Percentiles rank a stretch among this genome's conserved stretches.
Evolutionary conservation across 805 yeast species (phyloP).

Genomic region (Metschnikowia henanensis): DNA sequence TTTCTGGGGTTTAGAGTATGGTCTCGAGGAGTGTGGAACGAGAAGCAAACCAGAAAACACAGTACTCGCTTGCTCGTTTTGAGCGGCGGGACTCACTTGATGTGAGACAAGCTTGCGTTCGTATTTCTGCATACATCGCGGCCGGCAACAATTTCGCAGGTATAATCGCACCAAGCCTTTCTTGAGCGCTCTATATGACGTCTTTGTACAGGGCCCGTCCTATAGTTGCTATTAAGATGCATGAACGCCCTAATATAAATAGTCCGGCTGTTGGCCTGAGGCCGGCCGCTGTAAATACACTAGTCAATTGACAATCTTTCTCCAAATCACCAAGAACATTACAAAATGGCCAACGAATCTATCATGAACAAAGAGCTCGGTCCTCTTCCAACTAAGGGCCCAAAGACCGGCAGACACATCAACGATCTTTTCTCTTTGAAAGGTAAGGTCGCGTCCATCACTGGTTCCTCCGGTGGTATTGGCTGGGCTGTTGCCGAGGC

Average conservation of each 20-base stretch:
- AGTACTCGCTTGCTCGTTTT: neutral
- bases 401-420: constrained; percentile 50
- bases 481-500: constrained; percentile 83
- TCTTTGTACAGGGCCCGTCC: constrained; percentile 9
- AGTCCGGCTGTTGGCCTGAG: neutral
- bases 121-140: constrained; percentile 2
- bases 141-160: constrained; percentile 4
- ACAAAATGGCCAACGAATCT: constrained; percentile 17
- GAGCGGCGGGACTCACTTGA: neutral
- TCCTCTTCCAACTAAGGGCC: constrained; percentile 43
- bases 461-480: constrained; percentile 86
- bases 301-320: neutral
- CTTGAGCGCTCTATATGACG: constrained; percentile 5
- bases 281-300: too few relatives aligned
- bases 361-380: constrained; percentile 37
- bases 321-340: neutral
- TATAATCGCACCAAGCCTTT: constrained; percentile 1
- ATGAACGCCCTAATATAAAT: constrained; percentile 8
- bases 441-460: constrained; percentile 80
- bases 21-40: too few relatives aligned
- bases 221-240: constrained; percentile 12
- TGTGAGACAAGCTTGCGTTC: constrained; percentile 2
- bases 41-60: too few relatives aligned
- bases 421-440: constrained; percentile 73
- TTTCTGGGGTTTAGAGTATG: too few relatives aligned